Evolutionary conservation across 2,329 filamentous ascomycete genomes (phyloP).

Genomic region (Penicillium corylophilum): DNA sequence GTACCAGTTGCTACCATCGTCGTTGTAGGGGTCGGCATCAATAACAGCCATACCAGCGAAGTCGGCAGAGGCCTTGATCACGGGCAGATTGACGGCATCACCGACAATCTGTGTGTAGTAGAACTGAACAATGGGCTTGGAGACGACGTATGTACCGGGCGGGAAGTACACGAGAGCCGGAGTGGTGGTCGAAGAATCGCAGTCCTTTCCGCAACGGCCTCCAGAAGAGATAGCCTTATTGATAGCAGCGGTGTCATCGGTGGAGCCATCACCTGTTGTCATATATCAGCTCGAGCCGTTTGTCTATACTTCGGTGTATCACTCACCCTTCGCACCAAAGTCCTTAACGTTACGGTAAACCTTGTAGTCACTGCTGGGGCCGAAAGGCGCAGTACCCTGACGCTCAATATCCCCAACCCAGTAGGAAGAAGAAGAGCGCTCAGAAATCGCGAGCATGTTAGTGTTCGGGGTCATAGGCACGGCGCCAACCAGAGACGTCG

Average conservation of each 20-base stretch:
- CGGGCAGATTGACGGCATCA: conserved; percentile 69
- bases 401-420: conserved; percentile 71
- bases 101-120: conserved; percentile 95
- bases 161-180: conserved; percentile 93
- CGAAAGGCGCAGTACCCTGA: conserved; percentile 67
- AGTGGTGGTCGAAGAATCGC: conserved; percentile 78
- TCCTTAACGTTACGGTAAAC: conserved; percentile 76
- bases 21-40: conserved; percentile 79
- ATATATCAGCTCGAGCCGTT: conserved; percentile 2
- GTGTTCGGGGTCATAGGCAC: conserved; percentile 23
- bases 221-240: conserved; percentile 78
- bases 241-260: conserved; percentile 87
- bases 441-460: conserved; percentile 9
- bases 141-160: conserved; percentile 79
- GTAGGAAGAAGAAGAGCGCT: conserved; percentile 52
- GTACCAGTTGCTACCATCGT: conserved; percentile 69
- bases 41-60: conserved; percentile 88
- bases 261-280: conserved; percentile 58
- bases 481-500: conserved; percentile 31
- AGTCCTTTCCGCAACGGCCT: conserved; percentile 73
- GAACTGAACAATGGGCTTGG: conserved; percentile 73
- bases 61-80: conserved; percentile 68
- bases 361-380: conserved; percentile 58
- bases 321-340: conserved; percentile 68
- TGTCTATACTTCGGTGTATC: not conserved